Conservation (phyloP, 164 flowering plant species). For the Dillenia turbinata region DNA sequence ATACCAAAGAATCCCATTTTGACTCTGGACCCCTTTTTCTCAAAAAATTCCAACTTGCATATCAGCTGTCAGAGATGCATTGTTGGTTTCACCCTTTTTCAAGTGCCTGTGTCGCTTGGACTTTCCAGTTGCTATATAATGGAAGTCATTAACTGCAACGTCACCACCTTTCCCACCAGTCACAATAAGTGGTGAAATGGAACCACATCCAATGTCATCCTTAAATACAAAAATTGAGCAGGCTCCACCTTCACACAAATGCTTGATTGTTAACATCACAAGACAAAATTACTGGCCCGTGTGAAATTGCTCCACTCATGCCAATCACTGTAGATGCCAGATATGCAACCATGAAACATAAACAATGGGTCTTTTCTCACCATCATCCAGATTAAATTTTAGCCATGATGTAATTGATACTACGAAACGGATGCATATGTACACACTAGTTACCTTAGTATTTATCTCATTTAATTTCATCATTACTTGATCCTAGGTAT, state of each 20-base stretch:
- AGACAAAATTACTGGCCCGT: too few species aligned
- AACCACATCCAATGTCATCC: conserved; percentile 83
- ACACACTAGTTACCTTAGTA: too few species aligned
- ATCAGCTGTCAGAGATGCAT: conserved; percentile 24
- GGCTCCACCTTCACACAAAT: conserved; percentile 73
- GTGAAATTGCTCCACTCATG: too few species aligned
- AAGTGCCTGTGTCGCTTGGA: conserved; percentile 50
- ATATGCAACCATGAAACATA: too few species aligned
- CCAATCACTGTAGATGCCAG: too few species aligned
- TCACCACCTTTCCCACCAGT: conserved; percentile 95
- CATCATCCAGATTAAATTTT: too few species aligned
- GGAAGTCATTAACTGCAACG: conserved; percentile 91
- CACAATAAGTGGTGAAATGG: conserved; percentile 83
- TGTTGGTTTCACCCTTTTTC: conserved; percentile 29
- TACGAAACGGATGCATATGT: too few species aligned
- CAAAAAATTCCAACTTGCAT: conserved; percentile 13
- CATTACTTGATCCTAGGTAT: too few species aligned
- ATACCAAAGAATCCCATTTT: conserved; percentile 96
- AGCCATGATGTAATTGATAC: too few species aligned
- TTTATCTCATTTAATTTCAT: too few species aligned
- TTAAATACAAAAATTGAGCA: conserved; percentile 82
- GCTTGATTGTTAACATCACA: not conserved
- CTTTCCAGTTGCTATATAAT: conserved; percentile 91
- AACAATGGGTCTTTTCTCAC: too few species aligned
- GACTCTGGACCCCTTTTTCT: conserved; percentile 53